Evolutionary conservation across 2,329 filamentous ascomycete genomes (phyloP), one percentile per base, ranked within the genome.

Genomic region (Rutstroemia sp.): DNA sequence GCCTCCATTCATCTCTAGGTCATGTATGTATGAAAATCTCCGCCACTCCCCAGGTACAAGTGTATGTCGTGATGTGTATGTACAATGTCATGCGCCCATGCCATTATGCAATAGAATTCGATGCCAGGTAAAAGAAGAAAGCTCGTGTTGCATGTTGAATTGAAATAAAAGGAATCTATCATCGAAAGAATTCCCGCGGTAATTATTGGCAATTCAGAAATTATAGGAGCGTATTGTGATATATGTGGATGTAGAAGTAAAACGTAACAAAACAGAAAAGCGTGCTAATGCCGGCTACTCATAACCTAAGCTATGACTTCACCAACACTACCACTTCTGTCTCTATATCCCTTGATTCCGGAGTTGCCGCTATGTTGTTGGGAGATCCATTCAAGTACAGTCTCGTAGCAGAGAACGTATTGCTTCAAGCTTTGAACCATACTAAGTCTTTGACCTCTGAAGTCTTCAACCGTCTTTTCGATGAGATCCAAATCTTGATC

Each of bases 361-460:
- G n/a, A 7, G n/a, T 34, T 34, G 14, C 46, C 46, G 17, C 19
- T 46, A 49, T 59, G 48, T 55, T 69, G 65, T 49, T 69, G 65
- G 7, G 78, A 76, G 27, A 94, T 72, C 91, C 92, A 99, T 72
- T 97, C 92, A 54, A 95, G 75, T 6, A 97, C 80, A 42, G 89
- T 95, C 75, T 99, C 94, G 71, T 99, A 99, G 71, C 94, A 99
- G 37, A 99, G 82, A 50, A 96, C 92, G 73, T 88, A 97, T 70
- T 99, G 94, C 59, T 89, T 79, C 57, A 97, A 74, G 66, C 88
- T 96, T 72, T 97, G 94, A 45, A 99, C 92, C 92, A 97, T 99
- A 72, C 91, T 96, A 19, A 96, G 74, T 62, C 94, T 78, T 73
- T 99, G 94, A 49, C 80, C 77, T 56, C 94, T 79, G 71, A 99